Conservation (phyloP, 2,329 filamentous ascomycete species). For the Didymella keratinophila region DNA sequence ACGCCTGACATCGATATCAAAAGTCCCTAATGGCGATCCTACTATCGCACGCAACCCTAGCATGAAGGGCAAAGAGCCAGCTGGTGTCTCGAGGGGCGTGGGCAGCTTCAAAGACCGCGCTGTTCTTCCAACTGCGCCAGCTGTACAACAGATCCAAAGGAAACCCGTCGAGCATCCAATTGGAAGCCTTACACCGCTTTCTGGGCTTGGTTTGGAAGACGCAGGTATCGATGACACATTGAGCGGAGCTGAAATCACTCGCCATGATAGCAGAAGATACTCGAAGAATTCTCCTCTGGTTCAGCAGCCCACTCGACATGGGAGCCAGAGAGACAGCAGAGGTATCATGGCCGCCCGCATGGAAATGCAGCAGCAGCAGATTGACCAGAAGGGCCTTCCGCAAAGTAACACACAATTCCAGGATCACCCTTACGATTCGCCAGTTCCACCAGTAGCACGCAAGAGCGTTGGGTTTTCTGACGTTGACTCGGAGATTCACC, state of each 20-base stretch:
- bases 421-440: constrained; percentile 32
- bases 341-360: constrained; percentile 47
- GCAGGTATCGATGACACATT: constrained; percentile 42
- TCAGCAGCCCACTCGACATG: constrained; percentile 27
- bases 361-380: constrained; percentile 51
- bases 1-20: constrained; percentile 25
- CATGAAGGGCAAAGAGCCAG: constrained; percentile 45
- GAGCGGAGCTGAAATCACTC: constrained; percentile 38
- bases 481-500: constrained; percentile 32
- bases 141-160: constrained; percentile 31
- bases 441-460: constrained; percentile 44
- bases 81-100: constrained; percentile 33
- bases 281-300: constrained; percentile 33
- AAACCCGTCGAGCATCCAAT: constrained; percentile 29
- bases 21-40: constrained; percentile 28
- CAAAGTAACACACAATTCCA: constrained; percentile 48
- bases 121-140: constrained; percentile 18
- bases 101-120: constrained; percentile 46
- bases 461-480: constrained; percentile 54
- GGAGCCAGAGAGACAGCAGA: constrained; percentile 41
- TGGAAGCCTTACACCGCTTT: constrained; percentile 23
- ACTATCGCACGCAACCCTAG: constrained; percentile 34
- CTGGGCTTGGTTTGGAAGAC: constrained; percentile 47
- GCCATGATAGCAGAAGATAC: constrained; percentile 45
- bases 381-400: constrained; percentile 44